Percentiles rank a stretch among this genome's conserved stretches.
Conservation (phyloP, 148 eudicot species). For the Nepenthes mirabilis region DNA sequence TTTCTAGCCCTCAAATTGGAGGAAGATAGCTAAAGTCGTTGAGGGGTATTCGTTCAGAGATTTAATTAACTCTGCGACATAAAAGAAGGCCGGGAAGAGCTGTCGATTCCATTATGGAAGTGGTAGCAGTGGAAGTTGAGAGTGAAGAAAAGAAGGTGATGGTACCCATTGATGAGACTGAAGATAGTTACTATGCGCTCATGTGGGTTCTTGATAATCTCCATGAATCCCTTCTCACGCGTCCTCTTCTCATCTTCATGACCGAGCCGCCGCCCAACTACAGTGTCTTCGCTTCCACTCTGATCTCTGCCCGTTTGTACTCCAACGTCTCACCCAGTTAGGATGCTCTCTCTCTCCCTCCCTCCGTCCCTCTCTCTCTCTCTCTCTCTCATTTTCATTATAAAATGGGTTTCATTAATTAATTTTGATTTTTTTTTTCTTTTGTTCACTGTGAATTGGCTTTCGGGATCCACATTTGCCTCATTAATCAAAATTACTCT, state of each 20-base stretch:
- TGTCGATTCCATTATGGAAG: not conserved
- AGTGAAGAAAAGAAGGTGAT: constrained; percentile 17
- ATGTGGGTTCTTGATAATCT: constrained; percentile 29
- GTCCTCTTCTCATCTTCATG: constrained; percentile 15
- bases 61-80: too few species aligned
- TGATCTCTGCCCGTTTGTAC: constrained; percentile 21
- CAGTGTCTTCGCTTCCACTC: constrained; percentile 17
- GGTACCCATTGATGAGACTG: constrained; percentile 27
- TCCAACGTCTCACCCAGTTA: constrained; percentile 15
- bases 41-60: too few species aligned
- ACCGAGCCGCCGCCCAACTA: constrained; percentile 10
- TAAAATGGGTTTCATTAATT: not conserved
- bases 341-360: not conserved
- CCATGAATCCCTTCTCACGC: constrained; percentile 7
- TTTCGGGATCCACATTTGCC: too few species aligned
- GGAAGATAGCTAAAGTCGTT: too few species aligned
- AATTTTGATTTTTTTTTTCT: not conserved
- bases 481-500: too few species aligned
- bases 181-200: constrained; percentile 19
- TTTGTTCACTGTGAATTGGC: too few species aligned
- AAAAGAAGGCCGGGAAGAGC: too few species aligned
- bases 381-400: not conserved
- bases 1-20: too few species aligned
- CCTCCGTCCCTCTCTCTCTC: not conserved
- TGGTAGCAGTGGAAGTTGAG: not conserved